Evolutionary conservation across 2,329 filamentous ascomycete genomes (phyloP), one percentile per base, ranked within the genome.

Genomic region (Aspergillus unguis): DNA sequence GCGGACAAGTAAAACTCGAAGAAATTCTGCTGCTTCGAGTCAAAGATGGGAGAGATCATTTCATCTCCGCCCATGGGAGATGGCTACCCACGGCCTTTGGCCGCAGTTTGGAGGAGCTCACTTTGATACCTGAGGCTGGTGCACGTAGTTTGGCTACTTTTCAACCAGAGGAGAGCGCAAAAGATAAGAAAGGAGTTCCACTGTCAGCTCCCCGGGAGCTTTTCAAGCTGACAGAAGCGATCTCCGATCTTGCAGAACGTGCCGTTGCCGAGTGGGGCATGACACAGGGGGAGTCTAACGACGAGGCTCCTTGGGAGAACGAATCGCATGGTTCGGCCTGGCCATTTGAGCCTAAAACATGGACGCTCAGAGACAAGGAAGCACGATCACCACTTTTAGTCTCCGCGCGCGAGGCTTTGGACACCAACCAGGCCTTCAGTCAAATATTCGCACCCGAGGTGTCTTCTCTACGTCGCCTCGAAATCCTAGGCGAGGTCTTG

Each of bases 11-110:
- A 3, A 76, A 75, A 6, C 75, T 99, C 0, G 92, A 97, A 57
- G 91, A 97, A 58, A 85, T 99, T 3, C 77, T 99, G 6, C 86
- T 99, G 2, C 78, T 99, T 6, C 85, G 91, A 1, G 88, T 99
- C 4, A 80, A 84, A 8, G 83, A 87, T 48, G 95, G 95, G 0
- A 82, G 91, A 44, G 94, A 99, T 63, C 88, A 97, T 66, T 99
- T 99, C 66, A 83, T 99, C 36, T 87, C 91, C 0, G 78, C 96
- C 0, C 85, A 82, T 26, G 94, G 83, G 0, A 76, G 74, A 1
- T 99, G 94, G 92, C 75, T 86, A 3, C 87, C 88, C 6, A 90
- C 90, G 0, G 88, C 85, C 62, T 88, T 97, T 44, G 90, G 89
- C 0, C 85, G 90, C 35, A 92, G 88, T 0, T 80, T 99, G n/a